Percentiles rank a stretch among this genome's conserved stretches.
phyloP scores from a whole-genome alignment of 768 basidiomycete genomes.

The Boletus huronensis region DNA sequence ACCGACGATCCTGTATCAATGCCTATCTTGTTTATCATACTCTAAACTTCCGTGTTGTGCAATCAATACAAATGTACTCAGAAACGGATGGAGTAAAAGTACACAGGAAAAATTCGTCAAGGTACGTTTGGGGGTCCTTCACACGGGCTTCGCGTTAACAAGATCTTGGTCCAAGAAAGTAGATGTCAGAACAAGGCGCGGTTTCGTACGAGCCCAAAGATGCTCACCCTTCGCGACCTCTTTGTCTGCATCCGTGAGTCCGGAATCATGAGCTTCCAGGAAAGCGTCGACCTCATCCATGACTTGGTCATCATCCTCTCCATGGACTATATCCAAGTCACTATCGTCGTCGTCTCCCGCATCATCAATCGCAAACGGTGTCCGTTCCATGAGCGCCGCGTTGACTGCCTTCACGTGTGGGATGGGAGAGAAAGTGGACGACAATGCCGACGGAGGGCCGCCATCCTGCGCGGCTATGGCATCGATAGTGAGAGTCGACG shows the following conservation, averaged over 20 bases:
- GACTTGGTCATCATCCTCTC: slow-evolving; percentile 68
- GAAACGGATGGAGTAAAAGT: slow-evolving; percentile 10
- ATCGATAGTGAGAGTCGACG: slow-evolving; percentile 53
- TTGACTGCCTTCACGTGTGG: slow-evolving; percentile 73
- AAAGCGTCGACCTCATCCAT: slow-evolving; percentile 97
- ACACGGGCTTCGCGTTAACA: slow-evolving; percentile 56
- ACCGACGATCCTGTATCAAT: slow-evolving; percentile 4
- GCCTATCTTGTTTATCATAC: slow-evolving; percentile 1
- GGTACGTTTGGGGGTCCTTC: not conserved
- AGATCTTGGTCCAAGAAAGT: slow-evolving; percentile 40
- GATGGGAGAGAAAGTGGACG: slow-evolving; percentile 46
- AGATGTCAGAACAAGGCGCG: not conserved
- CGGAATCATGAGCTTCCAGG: slow-evolving; percentile 89
- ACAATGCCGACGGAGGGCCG: slow-evolving; percentile 17
- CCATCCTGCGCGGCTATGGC: slow-evolving; percentile 27
- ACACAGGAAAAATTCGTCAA: slow-evolving; percentile 7
- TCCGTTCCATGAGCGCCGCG: slow-evolving; percentile 85
- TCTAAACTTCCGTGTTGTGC: slow-evolving; percentile 4
- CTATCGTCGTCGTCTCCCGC: slow-evolving; percentile 66
- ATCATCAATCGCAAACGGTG: slow-evolving; percentile 96
- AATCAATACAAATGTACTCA: slow-evolving; percentile 5
- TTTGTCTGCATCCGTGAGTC: slow-evolving; percentile 75
- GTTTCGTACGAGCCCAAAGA: not conserved
- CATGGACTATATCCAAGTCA: slow-evolving; percentile 49
- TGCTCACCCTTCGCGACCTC: slow-evolving; percentile 68